Evolutionary conservation across 129 eudicot genomes (phyloP), one percentile per base, ranked within the genome.

Genomic region (Tagetes erecta): DNA sequence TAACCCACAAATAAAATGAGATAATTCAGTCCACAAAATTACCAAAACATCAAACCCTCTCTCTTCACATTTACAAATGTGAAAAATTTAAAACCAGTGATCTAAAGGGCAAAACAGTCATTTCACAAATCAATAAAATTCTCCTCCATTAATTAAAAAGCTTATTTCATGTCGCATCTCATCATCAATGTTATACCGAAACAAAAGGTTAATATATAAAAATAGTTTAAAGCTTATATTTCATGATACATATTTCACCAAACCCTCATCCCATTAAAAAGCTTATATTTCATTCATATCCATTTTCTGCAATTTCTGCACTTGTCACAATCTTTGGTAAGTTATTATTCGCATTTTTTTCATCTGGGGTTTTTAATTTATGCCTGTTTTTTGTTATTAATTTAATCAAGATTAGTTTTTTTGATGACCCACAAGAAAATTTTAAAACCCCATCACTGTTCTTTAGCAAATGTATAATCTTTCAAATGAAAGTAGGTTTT

Each of bases 241-340:
- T 20, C 27, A 68, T 49, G 49, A 77, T 58, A 77, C 38, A 70
- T 38, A 77, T 71, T 78, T 39, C 76, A 62, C 55, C 63, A 60
- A 59, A 62, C 82, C 65, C 82, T 78, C 71, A 39, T 68, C 46
- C 81, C 75, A 46, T 77, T 67, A 68, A 68, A 77, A 78, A 71
- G 81, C 71, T 76, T 77, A 57, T 57, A 20, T 20, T 20, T 20
- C 27, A 20, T 72, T 73, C 68, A 72, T 79, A 79, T 37, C 78
- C 58, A 64, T 64, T 79, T 72, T 72, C 83, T 79, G 83, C 83
- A 73, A 79, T 64, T 67, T 79, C 78, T 46, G 45, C 78, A 20
- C 78, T 34, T 64, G 79, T 79, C 83, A 79, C 83, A 67, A 63
- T 73, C 79, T 79, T 79, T 79, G 83, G 83, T 79, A 66, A 79